Conservation (phyloP, 179 eudicot genomes). For the Beta lomatogona region DNA sequence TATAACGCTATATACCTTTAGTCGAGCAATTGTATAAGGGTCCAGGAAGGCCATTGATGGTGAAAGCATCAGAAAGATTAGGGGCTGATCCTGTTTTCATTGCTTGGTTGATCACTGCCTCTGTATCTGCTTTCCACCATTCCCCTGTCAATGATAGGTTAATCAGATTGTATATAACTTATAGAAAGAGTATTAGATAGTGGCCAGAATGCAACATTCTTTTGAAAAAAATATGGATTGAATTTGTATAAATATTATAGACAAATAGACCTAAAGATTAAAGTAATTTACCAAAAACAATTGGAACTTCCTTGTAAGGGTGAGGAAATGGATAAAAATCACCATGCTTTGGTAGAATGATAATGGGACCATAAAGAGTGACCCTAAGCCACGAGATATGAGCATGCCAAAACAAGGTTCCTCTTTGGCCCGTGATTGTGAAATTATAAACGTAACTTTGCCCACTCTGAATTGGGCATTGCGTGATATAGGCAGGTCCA, state of each 20-base stretch:
- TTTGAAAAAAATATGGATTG: too few relatives aligned
- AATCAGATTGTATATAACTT: not conserved
- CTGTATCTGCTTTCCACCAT: slow-evolving; percentile 61
- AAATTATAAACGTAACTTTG: slow-evolving; percentile 60
- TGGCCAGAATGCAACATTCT: too few relatives aligned
- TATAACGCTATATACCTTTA: slow-evolving; percentile 35
- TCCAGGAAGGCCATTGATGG: slow-evolving; percentile 69
- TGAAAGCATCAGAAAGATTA: slow-evolving; percentile 62
- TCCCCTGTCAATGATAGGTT: slow-evolving; percentile 16
- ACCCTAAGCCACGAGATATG: slow-evolving; percentile 75
- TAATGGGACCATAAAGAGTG: slow-evolving; percentile 62
- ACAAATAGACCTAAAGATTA: too few relatives aligned
- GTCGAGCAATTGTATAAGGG: slow-evolving; percentile 55
- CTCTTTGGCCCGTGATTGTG: slow-evolving; percentile 58
- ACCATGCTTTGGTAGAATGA: slow-evolving; percentile 65
- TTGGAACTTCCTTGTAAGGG: slow-evolving; percentile 48
- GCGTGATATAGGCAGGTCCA: slow-evolving; percentile 79
- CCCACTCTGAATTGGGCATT: slow-evolving; percentile 64
- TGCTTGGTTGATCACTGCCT: slow-evolving; percentile 50
- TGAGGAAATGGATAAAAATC: slow-evolving; percentile 44
- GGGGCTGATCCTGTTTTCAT: slow-evolving; percentile 56
- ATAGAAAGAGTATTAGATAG: too few relatives aligned
- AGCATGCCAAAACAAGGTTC: slow-evolving; percentile 73
- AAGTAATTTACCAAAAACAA: slow-evolving; percentile 53
- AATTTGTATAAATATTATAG: too few relatives aligned